Evolutionary conservation across 2,329 filamentous ascomycete species (phyloP).

Genomic region (Beauveria asiatica): DNA sequence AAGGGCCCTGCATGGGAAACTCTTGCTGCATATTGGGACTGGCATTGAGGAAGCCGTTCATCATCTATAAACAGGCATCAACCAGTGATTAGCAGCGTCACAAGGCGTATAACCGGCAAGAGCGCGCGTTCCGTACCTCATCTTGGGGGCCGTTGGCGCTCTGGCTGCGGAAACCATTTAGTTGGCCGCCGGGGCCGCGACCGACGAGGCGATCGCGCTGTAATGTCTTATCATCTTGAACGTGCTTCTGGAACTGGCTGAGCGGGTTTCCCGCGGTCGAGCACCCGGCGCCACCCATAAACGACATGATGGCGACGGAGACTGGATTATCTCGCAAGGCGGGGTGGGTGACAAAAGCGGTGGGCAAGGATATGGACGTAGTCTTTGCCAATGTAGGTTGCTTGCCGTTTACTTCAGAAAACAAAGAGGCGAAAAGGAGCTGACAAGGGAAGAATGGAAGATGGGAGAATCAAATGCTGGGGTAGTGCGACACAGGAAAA

Average conservation of each 20-base stretch:
- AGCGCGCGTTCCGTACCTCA: constrained; percentile 43
- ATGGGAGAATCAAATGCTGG: constrained; percentile 3
- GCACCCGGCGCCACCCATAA: constrained; percentile 91
- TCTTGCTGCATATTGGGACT: constrained; percentile 50
- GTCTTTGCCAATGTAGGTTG: background rate
- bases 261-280: constrained; percentile 93
- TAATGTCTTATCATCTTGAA: constrained; percentile 89
- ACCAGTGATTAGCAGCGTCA: constrained; percentile 22
- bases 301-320: constrained; percentile 61
- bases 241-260: constrained; percentile 95
- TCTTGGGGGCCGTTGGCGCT: constrained; percentile 64
- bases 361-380: background rate
- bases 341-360: constrained; percentile 9
- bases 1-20: constrained; percentile 40
- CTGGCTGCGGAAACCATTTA: constrained; percentile 70
- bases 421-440: background rate
- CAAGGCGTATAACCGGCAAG: constrained; percentile 5
- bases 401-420: background rate
- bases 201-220: constrained; percentile 85
- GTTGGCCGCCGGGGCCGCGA: constrained; percentile 58
- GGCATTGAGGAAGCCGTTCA: constrained; percentile 87
- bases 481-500: background rate
- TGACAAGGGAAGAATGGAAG: background rate
- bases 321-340: constrained; percentile 6
- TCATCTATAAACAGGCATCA: constrained; percentile 52